phyloP scores from a whole-genome alignment of 2,329 filamentous ascomycete species.

The Chrysoporthe deuterocubensis region DNA sequence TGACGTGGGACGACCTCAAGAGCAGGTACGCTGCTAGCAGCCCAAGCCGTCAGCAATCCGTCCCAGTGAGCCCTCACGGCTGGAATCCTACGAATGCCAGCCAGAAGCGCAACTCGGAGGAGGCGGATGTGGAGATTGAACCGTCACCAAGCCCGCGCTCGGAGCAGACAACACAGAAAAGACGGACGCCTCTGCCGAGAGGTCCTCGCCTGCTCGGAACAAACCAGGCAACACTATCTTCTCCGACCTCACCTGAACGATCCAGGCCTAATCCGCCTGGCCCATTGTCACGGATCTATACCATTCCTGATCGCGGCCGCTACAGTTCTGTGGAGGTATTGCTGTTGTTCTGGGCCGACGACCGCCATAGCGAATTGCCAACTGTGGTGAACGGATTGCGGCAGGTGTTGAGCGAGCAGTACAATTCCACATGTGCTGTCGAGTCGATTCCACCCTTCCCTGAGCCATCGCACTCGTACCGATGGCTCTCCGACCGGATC shows the following conservation, averaged over 20 bases:
- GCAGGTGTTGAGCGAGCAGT: conserved; percentile 55
- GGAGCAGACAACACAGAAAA: conserved; percentile 48
- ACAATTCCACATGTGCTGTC: conserved; percentile 54
- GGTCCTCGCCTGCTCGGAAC: conserved; percentile 59
- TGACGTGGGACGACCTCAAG: conserved; percentile 8
- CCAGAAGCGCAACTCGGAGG: conserved; percentile 52
- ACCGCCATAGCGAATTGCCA: conserved; percentile 49
- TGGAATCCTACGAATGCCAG: conserved; percentile 28
- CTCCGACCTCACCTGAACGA: background rate
- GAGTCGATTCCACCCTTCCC: conserved; percentile 54
- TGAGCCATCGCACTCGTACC: conserved; percentile 54
- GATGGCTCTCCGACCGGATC: conserved; percentile 57
- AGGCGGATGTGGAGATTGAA: conserved; percentile 57
- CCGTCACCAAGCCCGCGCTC: conserved; percentile 38
- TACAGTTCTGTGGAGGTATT: conserved; percentile 58
- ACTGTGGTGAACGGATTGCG: conserved; percentile 52
- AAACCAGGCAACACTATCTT: conserved; percentile 29
- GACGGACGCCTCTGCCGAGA: conserved; percentile 60
- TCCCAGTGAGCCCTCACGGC: conserved; percentile 29
- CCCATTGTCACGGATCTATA: background rate
- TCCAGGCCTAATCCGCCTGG: background rate
- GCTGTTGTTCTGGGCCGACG: conserved; percentile 62
- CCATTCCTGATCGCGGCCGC: conserved; percentile 57
- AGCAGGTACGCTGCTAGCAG: conserved; percentile 24
- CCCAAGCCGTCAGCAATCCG: conserved; percentile 25